A percentile compares a stretch with the other conserved stretches of the same genome.
phyloP scores from a whole-genome alignment of 495 filamentous ascomycete genomes.

The Barbatosphaeria neglecta region DNA sequence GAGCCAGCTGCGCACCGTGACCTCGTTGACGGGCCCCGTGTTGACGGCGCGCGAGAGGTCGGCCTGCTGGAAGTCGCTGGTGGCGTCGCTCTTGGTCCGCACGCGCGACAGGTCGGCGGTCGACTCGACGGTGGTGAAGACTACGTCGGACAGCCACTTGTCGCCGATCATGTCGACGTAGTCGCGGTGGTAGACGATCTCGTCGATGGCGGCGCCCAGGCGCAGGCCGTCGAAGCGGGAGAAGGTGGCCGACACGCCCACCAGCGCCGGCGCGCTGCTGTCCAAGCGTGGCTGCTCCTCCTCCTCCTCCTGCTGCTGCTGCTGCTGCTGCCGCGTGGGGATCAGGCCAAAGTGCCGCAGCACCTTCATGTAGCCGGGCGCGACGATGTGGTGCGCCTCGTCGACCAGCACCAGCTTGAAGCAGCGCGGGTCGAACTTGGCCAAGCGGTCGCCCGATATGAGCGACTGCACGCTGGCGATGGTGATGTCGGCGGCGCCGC shows the following conservation, averaged over 20 bases:
- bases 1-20: constrained; percentile 76
- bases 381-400: constrained; percentile 96
- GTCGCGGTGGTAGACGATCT: constrained; percentile 95
- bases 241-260: constrained; percentile 91
- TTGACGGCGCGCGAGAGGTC: constrained; percentile 74
- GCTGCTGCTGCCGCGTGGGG: too few relatives aligned
- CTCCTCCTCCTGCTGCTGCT: too few relatives aligned
- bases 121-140: constrained; percentile 86
- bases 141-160: constrained; percentile 68
- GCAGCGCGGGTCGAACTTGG: constrained; percentile 63
- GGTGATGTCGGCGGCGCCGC: constrained; percentile 79
- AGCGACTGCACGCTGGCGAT: constrained; percentile 84
- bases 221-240: constrained; percentile 81
- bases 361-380: constrained; percentile 58
- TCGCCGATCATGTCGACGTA: constrained; percentile 95
- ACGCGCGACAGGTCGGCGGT: constrained; percentile 65
- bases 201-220: constrained; percentile 79
- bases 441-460: constrained; percentile 56
- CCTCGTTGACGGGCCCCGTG: constrained; percentile 61
- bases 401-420: constrained; percentile 95
- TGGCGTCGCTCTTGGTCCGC: constrained; percentile 42
- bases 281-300: constrained; percentile 5
- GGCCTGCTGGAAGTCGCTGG: constrained; percentile 66
- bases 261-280: constrained; percentile 60
- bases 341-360: constrained; percentile 66